Percentiles rank a stretch among this genome's conserved stretches.
Evolutionary conservation across 2,329 filamentous ascomycete species (phyloP).

Genomic region (Berkeleyomyces basicola): DNA sequence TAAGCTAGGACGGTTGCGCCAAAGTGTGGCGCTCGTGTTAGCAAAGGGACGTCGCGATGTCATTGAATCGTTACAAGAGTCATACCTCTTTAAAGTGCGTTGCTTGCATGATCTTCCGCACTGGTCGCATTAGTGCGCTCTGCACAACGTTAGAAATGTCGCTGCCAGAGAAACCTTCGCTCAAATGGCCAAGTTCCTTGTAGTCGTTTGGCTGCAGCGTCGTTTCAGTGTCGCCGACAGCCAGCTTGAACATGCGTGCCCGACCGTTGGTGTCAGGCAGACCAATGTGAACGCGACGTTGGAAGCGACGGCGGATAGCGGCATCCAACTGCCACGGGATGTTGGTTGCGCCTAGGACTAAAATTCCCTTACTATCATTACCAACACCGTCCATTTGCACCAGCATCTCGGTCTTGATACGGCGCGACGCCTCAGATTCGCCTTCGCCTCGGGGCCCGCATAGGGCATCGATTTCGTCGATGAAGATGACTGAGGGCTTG

Average conservation of each 20-base stretch:
- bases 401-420: constrained; percentile 96
- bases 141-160: constrained; percentile 95
- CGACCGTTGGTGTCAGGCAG: constrained; percentile 75
- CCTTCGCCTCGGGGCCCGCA: constrained; percentile 87
- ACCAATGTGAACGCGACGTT: constrained; percentile 87
- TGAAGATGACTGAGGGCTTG: constrained; percentile 96
- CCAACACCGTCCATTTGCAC: constrained; percentile 99
- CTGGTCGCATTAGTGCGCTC: constrained; percentile 91
- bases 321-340: constrained; percentile 98
- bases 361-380: constrained; percentile 80
- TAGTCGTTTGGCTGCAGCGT: constrained; percentile 65
- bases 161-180: constrained; percentile 87
- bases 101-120: constrained; percentile 89
- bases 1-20: too few species aligned
- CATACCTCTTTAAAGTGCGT: constrained; percentile 91
- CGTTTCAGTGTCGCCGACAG: constrained; percentile 84
- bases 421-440: constrained; percentile 89
- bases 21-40: constrained; percentile 7
- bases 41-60: not conserved
- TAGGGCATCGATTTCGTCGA: constrained; percentile 92
- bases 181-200: constrained; percentile 59
- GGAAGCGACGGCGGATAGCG: constrained; percentile 89
- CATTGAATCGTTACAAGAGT: constrained; percentile 4
- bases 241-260: constrained; percentile 88
- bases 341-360: constrained; percentile 92